Evolutionary conservation across 495 filamentous ascomycete species (phyloP).

Genomic region (Hyaloscypha finlandica): DNA sequence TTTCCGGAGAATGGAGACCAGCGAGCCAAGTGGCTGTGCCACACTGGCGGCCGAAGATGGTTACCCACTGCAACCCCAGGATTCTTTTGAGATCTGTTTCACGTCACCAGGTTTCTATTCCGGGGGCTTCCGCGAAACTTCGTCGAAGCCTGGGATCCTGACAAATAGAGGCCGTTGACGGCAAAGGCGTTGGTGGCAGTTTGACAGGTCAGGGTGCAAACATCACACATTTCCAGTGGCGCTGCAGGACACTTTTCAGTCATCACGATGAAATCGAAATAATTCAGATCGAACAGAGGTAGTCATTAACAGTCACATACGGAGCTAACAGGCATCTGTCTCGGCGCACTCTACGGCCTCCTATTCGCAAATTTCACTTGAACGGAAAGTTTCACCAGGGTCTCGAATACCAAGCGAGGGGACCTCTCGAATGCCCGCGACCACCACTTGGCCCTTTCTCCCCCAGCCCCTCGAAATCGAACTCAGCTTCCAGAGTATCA

Average conservation of each 20-base stretch:
- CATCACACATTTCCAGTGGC: neutral
- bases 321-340: neutral
- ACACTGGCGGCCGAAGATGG: neutral
- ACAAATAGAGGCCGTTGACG: neutral
- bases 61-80: neutral
- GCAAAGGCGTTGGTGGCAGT: neutral
- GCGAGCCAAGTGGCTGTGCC: neutral
- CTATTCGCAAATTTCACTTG: neutral
- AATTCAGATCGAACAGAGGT: neutral
- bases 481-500: too few species aligned
- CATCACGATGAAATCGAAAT: neutral
- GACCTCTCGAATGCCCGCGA: neutral
- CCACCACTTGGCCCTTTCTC: neutral
- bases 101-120: neutral
- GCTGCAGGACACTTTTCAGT: neutral
- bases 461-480: neutral
- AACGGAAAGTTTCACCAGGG: slow-evolving; percentile 16
- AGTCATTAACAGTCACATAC: neutral
- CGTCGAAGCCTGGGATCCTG: too few species aligned
- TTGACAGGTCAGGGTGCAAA: neutral
- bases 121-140: neutral
- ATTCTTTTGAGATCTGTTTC: neutral
- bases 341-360: neutral
- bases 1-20: neutral
- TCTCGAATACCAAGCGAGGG: neutral